Evolutionary conservation across 106 monocot species (phyloP).

Genomic region (Gastrodia elata): DNA sequence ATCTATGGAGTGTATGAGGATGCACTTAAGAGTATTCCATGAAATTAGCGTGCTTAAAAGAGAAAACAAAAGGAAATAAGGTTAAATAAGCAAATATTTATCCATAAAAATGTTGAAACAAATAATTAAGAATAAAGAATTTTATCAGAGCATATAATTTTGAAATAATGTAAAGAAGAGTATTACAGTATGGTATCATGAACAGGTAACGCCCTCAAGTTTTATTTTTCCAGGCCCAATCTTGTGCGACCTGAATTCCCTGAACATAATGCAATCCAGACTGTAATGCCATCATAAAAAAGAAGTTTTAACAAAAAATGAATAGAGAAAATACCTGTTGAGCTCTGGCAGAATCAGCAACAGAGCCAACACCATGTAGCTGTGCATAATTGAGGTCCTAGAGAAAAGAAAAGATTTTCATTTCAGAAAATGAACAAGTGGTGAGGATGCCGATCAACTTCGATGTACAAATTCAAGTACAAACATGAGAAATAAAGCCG

Average conservation of each 20-base stretch:
- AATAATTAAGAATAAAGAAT: no score
- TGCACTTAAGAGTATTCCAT: no score
- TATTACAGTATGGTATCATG: neutral
- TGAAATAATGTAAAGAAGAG: no score
- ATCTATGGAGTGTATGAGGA: no score
- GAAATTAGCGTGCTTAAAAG: no score
- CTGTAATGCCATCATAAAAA: neutral
- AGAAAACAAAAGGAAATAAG: no score
- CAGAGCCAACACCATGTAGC: constrained; percentile 27
- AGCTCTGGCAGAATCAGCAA: constrained; percentile 33
- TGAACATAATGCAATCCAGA: constrained; percentile 13
- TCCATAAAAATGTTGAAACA: no score
- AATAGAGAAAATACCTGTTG: constrained; percentile 39
- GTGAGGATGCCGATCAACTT: neutral
- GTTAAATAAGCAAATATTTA: no score
- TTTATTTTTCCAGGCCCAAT: constrained; percentile 81
- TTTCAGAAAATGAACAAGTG: neutral
- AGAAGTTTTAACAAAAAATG: neutral
- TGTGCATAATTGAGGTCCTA: constrained; percentile 62
- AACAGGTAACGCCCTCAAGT: constrained; percentile 36
- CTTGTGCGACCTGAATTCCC: constrained; percentile 71
- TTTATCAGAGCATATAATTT: no score
- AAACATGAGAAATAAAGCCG: neutral
- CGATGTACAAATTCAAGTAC: neutral
- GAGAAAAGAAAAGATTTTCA: neutral